A percentile compares a stretch with the other conserved stretches of the same genome.
phyloP scores from a whole-genome alignment of 2,329 filamentous ascomycete genomes.

The Phialophora expanda region DNA sequence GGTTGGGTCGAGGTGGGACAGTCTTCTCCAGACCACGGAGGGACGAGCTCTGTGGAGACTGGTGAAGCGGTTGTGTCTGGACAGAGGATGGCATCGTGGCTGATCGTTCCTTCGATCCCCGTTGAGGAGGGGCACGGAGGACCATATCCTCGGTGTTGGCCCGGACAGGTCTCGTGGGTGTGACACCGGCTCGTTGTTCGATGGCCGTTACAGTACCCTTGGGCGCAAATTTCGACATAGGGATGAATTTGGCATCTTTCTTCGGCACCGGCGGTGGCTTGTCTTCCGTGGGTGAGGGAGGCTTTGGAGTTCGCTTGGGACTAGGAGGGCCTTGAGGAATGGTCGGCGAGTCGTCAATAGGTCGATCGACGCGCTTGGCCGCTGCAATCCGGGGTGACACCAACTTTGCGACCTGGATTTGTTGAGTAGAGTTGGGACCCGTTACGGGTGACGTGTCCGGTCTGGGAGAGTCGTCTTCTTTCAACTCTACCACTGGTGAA shows the following conservation, averaged over 20 bases:
- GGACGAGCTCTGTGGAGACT: conserved; percentile 14
- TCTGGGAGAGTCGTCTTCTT: conserved; percentile 35
- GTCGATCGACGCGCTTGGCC: conserved; percentile 29
- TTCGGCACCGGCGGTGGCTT: conserved; percentile 35
- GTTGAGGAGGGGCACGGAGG: conserved; percentile 1
- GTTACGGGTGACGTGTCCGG: conserved; percentile 1
- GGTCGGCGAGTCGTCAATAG: conserved; percentile 35
- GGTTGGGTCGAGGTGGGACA: conserved; percentile 27
- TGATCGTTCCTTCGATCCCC: conserved; percentile 24
- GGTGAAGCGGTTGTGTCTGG: conserved; percentile 6
- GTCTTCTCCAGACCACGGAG: conserved; percentile 31
- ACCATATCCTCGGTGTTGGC: conserved; percentile 30
- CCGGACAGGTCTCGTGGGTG: conserved; percentile 25
- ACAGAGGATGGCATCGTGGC: conserved; percentile 31
- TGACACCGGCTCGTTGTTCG: conserved; percentile 31
- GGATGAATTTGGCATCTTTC: conserved; percentile 39
- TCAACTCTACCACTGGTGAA: conserved; percentile 34
- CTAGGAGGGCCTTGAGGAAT: conserved; percentile 34
- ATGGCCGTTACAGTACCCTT: conserved; percentile 35
- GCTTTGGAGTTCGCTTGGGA: conserved; percentile 3
- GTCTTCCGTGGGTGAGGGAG: conserved; percentile 16
- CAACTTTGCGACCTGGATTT: conserved; percentile 10
- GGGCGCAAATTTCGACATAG: conserved; percentile 37
- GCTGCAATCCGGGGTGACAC: conserved; percentile 21
- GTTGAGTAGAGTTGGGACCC: conserved; percentile 1